phyloP scores from a whole-genome alignment of 2,329 filamentous ascomycete genomes.

The Conoideocrella luteorostrata region DNA sequence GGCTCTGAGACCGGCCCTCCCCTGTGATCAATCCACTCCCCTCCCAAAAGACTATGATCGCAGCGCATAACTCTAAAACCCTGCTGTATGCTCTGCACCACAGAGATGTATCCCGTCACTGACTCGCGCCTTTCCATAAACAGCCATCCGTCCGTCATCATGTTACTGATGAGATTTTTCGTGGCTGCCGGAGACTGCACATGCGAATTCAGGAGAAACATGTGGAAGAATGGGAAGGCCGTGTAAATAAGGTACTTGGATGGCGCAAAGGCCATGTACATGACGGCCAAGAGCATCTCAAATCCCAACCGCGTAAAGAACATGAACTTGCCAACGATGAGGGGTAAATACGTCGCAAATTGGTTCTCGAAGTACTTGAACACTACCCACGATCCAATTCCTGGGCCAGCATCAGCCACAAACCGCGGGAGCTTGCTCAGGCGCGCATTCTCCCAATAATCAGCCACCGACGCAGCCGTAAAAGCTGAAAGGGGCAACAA shows the following conservation, averaged over 20 bases:
- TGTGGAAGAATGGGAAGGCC: slow-evolving; percentile 67
- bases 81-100: slow-evolving; percentile 66
- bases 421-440: slow-evolving; percentile 48
- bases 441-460: slow-evolving; percentile 56
- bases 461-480: slow-evolving; percentile 57
- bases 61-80: slow-evolving; percentile 81
- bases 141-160: slow-evolving; percentile 62
- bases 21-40: slow-evolving; percentile 68
- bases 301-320: slow-evolving; percentile 66
- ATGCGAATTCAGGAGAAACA: slow-evolving; percentile 67
- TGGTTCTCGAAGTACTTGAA: slow-evolving; percentile 48
- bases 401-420: slow-evolving; percentile 57
- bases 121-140: slow-evolving; percentile 80
- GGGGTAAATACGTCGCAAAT: slow-evolving; percentile 34
- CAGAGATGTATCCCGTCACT: slow-evolving; percentile 84
- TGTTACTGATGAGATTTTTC: slow-evolving; percentile 55
- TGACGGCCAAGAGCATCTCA: slow-evolving; percentile 58
- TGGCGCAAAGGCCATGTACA: slow-evolving; percentile 61
- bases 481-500: slow-evolving; percentile 63
- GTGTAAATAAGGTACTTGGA: slow-evolving; percentile 61
- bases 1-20: slow-evolving; percentile 65
- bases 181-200: slow-evolving; percentile 56
- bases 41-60: slow-evolving; percentile 89
- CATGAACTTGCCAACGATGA: slow-evolving; percentile 53
- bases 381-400: slow-evolving; percentile 59